phyloP scores from a whole-genome alignment of 805 yeast species.

The Candida vaughaniae region DNA sequence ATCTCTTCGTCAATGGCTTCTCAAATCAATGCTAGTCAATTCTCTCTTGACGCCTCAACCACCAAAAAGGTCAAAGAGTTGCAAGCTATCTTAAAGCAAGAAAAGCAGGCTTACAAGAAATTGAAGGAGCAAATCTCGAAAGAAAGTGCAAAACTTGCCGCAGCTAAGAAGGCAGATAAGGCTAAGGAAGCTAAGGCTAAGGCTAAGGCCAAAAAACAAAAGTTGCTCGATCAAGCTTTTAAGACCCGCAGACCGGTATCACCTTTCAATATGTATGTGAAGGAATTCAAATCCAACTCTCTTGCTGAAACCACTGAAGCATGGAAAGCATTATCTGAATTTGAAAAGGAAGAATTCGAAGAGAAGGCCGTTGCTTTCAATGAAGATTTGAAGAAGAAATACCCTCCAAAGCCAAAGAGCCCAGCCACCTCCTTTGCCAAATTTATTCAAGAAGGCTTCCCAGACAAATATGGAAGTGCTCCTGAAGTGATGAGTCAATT shows the following conservation, averaged over 20 bases:
- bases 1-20: not conserved
- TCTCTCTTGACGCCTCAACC: not conserved
- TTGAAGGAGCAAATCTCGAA: constrained; percentile 19
- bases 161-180: constrained; percentile 18
- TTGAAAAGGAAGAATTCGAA: constrained; percentile 26
- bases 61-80: too few relatives aligned
- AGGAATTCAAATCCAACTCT: constrained; percentile 7
- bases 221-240: constrained; percentile 10
- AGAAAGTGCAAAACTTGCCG: constrained; percentile 13
- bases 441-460: constrained; percentile 28
- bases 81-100: constrained; percentile 8
- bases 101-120: constrained; percentile 17
- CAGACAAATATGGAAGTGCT: constrained; percentile 17
- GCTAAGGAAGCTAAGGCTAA: constrained; percentile 18
- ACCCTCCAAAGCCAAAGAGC: constrained; percentile 32
- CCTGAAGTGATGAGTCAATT: constrained; percentile 26
- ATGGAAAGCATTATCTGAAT: constrained; percentile 27
- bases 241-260: constrained; percentile 10
- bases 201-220: constrained; percentile 18
- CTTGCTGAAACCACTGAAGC: constrained; percentile 4
- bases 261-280: constrained; percentile 12
- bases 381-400: constrained; percentile 21
- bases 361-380: constrained; percentile 28
- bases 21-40: not conserved
- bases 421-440: constrained; percentile 31